Percentiles rank a stretch among this genome's conserved stretches.
These are phyloP conservation scores for Amanita muscaria DNA, from an alignment of 768 basidiomycete species.

Conservation along the genomic window DNA sequence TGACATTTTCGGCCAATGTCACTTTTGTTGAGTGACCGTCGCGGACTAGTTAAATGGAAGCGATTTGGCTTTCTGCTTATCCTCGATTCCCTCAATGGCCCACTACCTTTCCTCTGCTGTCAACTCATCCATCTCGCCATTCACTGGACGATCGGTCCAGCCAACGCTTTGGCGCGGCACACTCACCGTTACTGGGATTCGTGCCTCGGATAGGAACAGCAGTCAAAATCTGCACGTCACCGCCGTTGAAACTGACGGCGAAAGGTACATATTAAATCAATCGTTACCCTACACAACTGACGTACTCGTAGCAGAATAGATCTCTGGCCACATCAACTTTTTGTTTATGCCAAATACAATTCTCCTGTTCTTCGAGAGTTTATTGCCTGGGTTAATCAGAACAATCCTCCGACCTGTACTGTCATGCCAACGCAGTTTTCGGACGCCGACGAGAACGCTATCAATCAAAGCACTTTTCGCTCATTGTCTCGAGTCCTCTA, in stretches of 20 bases:
- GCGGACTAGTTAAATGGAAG: slow-evolving; percentile 33
- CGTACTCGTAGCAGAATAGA: slow-evolving; percentile 35
- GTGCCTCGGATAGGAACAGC: slow-evolving; percentile 36
- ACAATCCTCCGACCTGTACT: slow-evolving; percentile 44
- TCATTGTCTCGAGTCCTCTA: slow-evolving; percentile 43
- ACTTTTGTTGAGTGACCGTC: slow-evolving; percentile 9
- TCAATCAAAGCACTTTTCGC: slow-evolving; percentile 48
- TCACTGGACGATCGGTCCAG: slow-evolving; percentile 34
- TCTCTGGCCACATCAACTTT: slow-evolving; percentile 46
- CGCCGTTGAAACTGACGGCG: slow-evolving; percentile 64
- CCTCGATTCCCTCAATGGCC: slow-evolving; percentile 35
- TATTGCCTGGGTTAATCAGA: slow-evolving; percentile 41
- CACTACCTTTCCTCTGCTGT: slow-evolving; percentile 53
- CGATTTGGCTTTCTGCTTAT: slow-evolving; percentile 22
- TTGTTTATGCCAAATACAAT: slow-evolving; percentile 33
- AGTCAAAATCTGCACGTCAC: slow-evolving; percentile 49
- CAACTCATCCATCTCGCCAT: slow-evolving; percentile 50
- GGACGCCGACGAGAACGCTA: slow-evolving; percentile 36
- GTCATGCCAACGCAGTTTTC: slow-evolving; percentile 55
- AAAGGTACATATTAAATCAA: slow-evolving; percentile 40
- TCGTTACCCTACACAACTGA: slow-evolving; percentile 17
- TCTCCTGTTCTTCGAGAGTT: slow-evolving; percentile 37
- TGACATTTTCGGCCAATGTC: slow-evolving; percentile 7
- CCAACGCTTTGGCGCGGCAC: slow-evolving; percentile 50
- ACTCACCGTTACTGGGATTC: slow-evolving; percentile 41